Conservation (phyloP, 106 monocot species). For the Allium sativum region DNA sequence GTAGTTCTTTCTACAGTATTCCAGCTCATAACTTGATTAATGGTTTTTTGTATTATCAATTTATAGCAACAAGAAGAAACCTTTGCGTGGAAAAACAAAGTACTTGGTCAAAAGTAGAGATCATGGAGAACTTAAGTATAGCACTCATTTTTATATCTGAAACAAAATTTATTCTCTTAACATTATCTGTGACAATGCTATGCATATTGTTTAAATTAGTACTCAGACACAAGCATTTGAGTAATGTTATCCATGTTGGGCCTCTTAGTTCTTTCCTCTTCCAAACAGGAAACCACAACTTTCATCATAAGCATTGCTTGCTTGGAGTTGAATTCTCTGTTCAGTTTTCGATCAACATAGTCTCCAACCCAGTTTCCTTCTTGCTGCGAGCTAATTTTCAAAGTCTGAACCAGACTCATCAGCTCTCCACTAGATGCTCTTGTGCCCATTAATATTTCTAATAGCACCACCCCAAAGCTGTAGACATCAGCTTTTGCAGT, state of each 20-base stretch:
- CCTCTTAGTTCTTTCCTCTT: slow-evolving; percentile 9
- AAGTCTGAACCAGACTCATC: neutral
- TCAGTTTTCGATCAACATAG: slow-evolving; percentile 4
- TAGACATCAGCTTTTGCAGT: neutral
- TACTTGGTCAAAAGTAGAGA: too few relatives aligned
- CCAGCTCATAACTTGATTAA: too few relatives aligned
- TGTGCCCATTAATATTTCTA: neutral
- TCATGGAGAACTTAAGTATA: too few relatives aligned
- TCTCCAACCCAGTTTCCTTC: slow-evolving; percentile 6
- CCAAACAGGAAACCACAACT: slow-evolving; percentile 3
- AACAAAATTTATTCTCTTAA: too few relatives aligned
- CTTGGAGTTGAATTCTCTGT: slow-evolving; percentile 9
- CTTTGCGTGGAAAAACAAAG: too few relatives aligned
- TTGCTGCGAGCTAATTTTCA: neutral
- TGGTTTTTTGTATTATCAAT: too few relatives aligned
- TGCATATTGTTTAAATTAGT: too few relatives aligned
- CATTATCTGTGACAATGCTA: too few relatives aligned
- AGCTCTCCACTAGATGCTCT: neutral
- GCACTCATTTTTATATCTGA: too few relatives aligned
- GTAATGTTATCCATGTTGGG: slow-evolving; percentile 23
- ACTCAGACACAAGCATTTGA: neutral
- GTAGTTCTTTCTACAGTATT: too few relatives aligned
- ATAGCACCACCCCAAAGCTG: neutral
- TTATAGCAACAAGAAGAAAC: too few relatives aligned
- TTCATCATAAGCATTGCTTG: slow-evolving; percentile 12